Evolutionary conservation across 148 eudicot species (phyloP).

Genomic region (Agrostemma githago): DNA sequence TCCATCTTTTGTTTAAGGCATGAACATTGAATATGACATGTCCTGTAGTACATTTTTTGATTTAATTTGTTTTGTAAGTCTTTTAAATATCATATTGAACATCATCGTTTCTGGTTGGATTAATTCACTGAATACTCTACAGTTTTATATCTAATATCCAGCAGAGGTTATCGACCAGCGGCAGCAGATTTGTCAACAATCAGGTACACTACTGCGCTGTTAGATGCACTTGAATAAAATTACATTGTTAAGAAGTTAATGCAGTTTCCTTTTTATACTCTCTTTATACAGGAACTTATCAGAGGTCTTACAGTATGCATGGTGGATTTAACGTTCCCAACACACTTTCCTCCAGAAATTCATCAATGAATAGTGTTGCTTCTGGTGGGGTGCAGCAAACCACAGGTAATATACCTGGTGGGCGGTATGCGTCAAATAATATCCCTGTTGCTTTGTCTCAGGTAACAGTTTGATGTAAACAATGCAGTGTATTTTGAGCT

Average conservation of each 20-base stretch:
- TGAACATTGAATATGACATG: not conserved
- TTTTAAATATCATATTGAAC: not conserved
- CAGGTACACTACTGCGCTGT: not conserved
- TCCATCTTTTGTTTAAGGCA: not conserved
- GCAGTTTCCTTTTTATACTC: not conserved
- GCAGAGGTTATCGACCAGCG: slow-evolving; percentile 46
- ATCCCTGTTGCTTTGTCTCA: slow-evolving; percentile 74
- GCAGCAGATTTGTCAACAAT: not conserved
- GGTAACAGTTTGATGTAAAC: slow-evolving; percentile 31
- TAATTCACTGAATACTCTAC: slow-evolving; percentile 7
- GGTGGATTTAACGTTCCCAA: slow-evolving; percentile 75
- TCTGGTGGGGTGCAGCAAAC: slow-evolving; percentile 88
- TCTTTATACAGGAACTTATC: slow-evolving; percentile 44
- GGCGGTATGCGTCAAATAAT: slow-evolving; percentile 76
- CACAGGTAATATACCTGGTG: slow-evolving; percentile 67
- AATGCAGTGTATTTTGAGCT: not conserved
- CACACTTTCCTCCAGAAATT: slow-evolving; percentile 73
- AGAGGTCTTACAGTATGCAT: slow-evolving; percentile 72
- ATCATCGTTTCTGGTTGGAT: not conserved
- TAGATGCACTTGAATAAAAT: slow-evolving; percentile 16
- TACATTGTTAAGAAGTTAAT: not conserved
- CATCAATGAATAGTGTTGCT: slow-evolving; percentile 66
- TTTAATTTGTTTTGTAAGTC: not conserved
- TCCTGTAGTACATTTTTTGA: not conserved
- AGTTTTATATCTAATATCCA: slow-evolving; percentile 39